Evolutionary conservation across 106 monocot species (phyloP), one percentile per base, ranked within the genome.

Genomic region (Iris macrosiphon): DNA sequence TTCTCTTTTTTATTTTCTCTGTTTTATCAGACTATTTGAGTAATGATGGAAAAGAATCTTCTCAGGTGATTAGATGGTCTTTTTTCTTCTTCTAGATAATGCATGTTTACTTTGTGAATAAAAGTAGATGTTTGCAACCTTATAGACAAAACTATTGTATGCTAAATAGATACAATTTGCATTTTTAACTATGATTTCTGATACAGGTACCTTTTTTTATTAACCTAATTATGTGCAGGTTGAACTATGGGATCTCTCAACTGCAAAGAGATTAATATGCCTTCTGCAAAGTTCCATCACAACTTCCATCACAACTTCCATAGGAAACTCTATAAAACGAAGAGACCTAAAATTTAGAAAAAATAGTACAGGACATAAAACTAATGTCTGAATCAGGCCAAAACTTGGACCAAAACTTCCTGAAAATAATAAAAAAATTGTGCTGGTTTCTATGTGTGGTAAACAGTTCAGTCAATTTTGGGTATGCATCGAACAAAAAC

Each of bases 211-310:
- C n/a, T 53, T 62, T 27, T 42, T 45, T 8, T 32, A 24, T 44
- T n/a, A 31, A 62, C n/a, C 19, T 20, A 45, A 9, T 7, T 25
- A 37, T 72, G 37, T 43, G 17, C 69, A 95, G 95, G 78, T 95
- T 58, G 85, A 89, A 64, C 32, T 95, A 64, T 89, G 89, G 95
- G 89, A 95, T 64, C 61, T 85, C 13, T 45, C 23, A 39, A 55
- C 49, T 19, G 82, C 69, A 45, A 60, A 80, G 77, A 85, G 52
- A 52, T 31, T 89, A 5, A 63, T 67, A 59, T 57, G 79, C 56
- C 70, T 89, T 35, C 89, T 78, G 14, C 69, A 75, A 38, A 60
- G 16, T 45, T 52, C 38, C 42, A 65, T 28, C 28, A 34, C 34
- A n/a, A n/a, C n/a, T n/a, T n/a, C n/a, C n/a, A n/a, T n/a, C n/a